Percentiles rank a stretch among this genome's conserved stretches.
These are phyloP conservation scores for Agaricales sp. DNA, from an alignment of 1,284 basidiomycete species.

Conservation along the genomic window DNA sequence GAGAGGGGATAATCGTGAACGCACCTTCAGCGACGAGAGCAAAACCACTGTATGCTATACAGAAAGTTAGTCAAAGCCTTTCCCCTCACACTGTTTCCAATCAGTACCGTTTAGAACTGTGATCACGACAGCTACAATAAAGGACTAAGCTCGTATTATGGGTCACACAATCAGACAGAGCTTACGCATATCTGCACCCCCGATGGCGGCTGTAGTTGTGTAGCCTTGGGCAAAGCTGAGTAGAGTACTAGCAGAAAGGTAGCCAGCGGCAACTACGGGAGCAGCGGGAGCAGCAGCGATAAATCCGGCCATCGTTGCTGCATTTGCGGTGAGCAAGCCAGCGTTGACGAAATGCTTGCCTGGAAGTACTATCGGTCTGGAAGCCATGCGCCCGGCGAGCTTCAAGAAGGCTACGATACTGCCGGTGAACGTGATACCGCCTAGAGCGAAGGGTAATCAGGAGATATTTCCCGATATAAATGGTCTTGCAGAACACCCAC, in stretches of 20 bases:
- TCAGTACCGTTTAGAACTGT: conserved; percentile 72
- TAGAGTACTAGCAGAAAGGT: conserved; percentile 58
- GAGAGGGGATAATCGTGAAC: conserved; percentile 1
- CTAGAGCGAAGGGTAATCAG: conserved; percentile 18
- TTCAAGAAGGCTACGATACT: conserved; percentile 85
- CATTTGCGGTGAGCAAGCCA: conserved; percentile 58
- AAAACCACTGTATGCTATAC: conserved; percentile 41
- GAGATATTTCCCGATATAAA: neutral
- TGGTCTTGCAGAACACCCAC: conserved; percentile 21
- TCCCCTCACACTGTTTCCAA: neutral
- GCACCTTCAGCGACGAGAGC: conserved; percentile 82
- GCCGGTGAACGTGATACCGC: conserved; percentile 71
- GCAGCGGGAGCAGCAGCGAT: conserved; percentile 57
- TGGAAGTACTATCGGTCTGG: conserved; percentile 59
- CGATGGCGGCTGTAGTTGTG: conserved; percentile 79
- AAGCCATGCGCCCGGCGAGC: conserved; percentile 70
- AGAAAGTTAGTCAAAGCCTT: neutral
- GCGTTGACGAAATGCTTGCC: conserved; percentile 69
- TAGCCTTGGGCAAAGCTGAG: conserved; percentile 77
- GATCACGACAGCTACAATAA: conserved; percentile 63
- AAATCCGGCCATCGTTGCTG: conserved; percentile 65
- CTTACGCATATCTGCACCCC: conserved; percentile 85
- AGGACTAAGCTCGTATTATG: conserved; percentile 5
- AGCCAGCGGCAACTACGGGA: conserved; percentile 66
- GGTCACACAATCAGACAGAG: conserved; percentile 11